These are phyloP conservation scores for Aspergillus latus DNA, from an alignment of 2,329 filamentous ascomycete species.

Conservation along the genomic window DNA sequence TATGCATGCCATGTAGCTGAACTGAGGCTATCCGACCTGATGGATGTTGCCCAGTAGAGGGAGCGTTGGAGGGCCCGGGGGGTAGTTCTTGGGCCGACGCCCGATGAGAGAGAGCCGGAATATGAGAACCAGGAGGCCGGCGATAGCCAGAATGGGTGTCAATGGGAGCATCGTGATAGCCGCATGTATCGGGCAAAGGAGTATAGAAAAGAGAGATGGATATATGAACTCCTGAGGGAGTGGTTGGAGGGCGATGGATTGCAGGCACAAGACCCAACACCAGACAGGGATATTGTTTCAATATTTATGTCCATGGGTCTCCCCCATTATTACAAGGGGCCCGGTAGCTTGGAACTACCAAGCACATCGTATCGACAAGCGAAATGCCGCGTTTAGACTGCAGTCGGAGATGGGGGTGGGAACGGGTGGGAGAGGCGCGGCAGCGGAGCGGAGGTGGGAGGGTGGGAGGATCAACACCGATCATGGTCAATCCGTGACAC, in stretches of 20 bases:
- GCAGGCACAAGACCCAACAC: no score
- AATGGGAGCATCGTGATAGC: not conserved
- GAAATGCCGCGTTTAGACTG: no score
- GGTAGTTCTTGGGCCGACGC: not conserved
- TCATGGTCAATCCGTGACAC: no score
- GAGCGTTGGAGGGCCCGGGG: not conserved
- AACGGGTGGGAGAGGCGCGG: not conserved
- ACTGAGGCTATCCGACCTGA: not conserved
- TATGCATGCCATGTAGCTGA: not conserved
- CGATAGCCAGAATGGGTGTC: not conserved
- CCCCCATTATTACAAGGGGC: no score
- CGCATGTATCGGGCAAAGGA: not conserved
- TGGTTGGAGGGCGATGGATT: no score
- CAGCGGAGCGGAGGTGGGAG: slow-evolving; percentile 1
- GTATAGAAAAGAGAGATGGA: not conserved
- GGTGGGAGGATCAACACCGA: not conserved
- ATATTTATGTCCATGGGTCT: not conserved
- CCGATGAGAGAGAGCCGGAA: not conserved
- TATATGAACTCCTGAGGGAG: no score
- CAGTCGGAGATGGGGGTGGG: slow-evolving; percentile 12
- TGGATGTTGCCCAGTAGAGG: slow-evolving; percentile 2
- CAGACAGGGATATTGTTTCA: not conserved
- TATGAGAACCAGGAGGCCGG: not conserved
- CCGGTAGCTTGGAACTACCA: no score
- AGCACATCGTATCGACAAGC: no score